A percentile compares a stretch with the other conserved stretches of the same genome.
Evolutionary conservation across 2,329 filamentous ascomycete species (phyloP).

Genomic region (Aureobasidium sp.): DNA sequence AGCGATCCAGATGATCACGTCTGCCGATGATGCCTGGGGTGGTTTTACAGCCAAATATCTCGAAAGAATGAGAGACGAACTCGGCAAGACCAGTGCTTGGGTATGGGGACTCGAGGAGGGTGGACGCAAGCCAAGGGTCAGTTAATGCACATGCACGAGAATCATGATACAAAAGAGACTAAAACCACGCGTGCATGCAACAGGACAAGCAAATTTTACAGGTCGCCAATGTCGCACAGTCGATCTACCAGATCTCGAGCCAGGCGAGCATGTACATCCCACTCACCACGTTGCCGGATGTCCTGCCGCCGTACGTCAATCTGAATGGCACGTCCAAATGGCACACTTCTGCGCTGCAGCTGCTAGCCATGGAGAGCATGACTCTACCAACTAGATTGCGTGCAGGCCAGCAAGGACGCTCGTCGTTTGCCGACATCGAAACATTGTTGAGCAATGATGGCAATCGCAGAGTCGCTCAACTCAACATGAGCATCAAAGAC

Average conservation of each 20-base stretch:
- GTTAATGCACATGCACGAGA: constrained; percentile 15
- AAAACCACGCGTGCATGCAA: neutral
- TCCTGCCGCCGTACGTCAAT: constrained; percentile 49
- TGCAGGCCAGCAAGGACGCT: constrained; percentile 34
- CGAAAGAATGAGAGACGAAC: constrained; percentile 77
- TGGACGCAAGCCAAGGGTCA: constrained; percentile 19
- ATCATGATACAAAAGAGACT: constrained; percentile 10
- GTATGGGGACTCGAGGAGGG: constrained; percentile 74
- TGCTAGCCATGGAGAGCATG: constrained; percentile 68
- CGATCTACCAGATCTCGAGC: constrained; percentile 60
- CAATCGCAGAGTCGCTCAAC: constrained; percentile 69
- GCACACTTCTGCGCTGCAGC: constrained; percentile 72
- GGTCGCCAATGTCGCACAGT: constrained; percentile 66
- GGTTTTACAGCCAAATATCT: constrained; percentile 40
- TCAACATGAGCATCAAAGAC: constrained; percentile 58
- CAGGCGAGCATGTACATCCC: constrained; percentile 75
- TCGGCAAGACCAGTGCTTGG: constrained; percentile 80
- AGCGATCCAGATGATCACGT: constrained; percentile 61
- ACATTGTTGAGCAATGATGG: constrained; percentile 65
- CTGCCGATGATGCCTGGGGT: constrained; percentile 48
- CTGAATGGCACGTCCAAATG: constrained; percentile 63
- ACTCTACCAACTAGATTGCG: constrained; percentile 68
- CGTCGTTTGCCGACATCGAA: constrained; percentile 57
- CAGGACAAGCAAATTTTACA: constrained; percentile 58
- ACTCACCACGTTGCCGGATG: constrained; percentile 55